Percentiles rank a stretch among this genome's conserved stretches.
Evolutionary conservation across 805 yeast genomes (phyloP).

Genomic region (Metschnikowia borealis): DNA sequence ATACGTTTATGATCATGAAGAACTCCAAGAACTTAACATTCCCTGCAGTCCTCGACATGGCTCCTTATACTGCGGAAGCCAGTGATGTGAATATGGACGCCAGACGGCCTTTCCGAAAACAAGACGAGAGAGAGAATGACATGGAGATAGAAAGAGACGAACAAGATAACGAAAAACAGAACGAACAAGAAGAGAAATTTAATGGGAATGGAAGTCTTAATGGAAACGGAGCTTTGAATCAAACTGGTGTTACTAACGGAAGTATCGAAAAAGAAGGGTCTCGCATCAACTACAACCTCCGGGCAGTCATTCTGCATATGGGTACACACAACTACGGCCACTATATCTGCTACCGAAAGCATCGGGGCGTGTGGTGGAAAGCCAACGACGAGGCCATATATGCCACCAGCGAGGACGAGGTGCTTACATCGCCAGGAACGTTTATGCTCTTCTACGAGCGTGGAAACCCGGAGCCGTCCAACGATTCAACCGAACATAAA

Average conservation of each 20-base stretch:
- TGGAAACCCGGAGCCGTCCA: conserved; percentile 16
- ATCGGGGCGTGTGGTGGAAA: conserved; percentile 91
- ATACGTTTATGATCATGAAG: conserved; percentile 77
- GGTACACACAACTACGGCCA: conserved; percentile 99
- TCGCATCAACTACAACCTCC: conserved; percentile 52
- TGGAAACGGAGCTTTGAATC: too few species aligned
- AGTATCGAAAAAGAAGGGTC: too few species aligned
- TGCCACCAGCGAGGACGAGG: conserved; percentile 76
- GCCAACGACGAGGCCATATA: conserved; percentile 87
- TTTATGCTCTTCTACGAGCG: conserved; percentile 88
- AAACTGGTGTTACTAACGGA: too few species aligned
- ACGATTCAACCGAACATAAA: neutral
- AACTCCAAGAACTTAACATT: conserved; percentile 80
- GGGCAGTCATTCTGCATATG: conserved; percentile 86
- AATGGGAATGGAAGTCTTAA: too few species aligned
- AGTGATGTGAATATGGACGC: conserved; percentile 77
- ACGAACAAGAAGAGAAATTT: conserved; percentile 1
- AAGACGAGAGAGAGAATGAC: conserved; percentile 32
- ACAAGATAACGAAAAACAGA: conserved; percentile 3
- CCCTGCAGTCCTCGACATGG: conserved; percentile 63
- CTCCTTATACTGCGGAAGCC: conserved; percentile 66
- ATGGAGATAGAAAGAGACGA: neutral
- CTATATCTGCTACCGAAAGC: conserved; percentile 81
- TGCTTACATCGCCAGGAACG: conserved; percentile 76
- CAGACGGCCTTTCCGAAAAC: conserved; percentile 65